Base-by-base conservation (phyloP, 2,329 filamentous ascomycete genomes). In the Colletotrichum acutatum region DNA sequence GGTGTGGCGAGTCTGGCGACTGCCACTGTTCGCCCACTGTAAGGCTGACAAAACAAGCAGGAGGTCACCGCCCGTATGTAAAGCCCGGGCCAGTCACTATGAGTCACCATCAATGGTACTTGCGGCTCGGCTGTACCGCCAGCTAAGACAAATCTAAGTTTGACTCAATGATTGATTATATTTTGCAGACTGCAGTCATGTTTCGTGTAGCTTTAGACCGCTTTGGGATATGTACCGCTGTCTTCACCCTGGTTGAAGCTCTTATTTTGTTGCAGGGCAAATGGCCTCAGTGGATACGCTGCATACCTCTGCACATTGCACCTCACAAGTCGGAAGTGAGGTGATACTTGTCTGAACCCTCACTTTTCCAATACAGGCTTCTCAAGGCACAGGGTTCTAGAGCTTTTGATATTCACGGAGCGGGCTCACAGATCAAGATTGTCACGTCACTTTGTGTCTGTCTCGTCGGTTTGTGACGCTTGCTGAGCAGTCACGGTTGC, bases 21-120 rank as follows among this genome's bases (percentile, higher is more conserved):
- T 49, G 42, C 42, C 19, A 74, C 11, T 59, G 14, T 42, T 42
- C 37, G 54, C 22, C 57, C 68, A 26, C 68, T 74, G 57, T 65
- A 61, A 65, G 69, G 72, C 69, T 74, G 72, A 72, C 69, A 49
- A 73, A 74, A 72, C 19, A 72, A 57, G n/a, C 49, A 30, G 53
- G 37, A 24, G 42, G 42, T 49, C 12, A 24, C 57, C 37, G 19
- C 37, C 37, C 42, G 26, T 52, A n/a, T 1, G 22, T 24, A 28
- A 53, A 52, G n/a, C 66, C n/a, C 60, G 24, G 46, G 34, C 49
- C 32, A 28, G 30, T 73, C 71, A 73, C 57, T 73, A 73, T 73
- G 71, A 73, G 66, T 73, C 71, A 73, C 49, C 70, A 49, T 60
- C 56, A 53, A 62, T 57, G 61, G 34, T 58, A 37, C 28, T n/a